A percentile compares a stretch with the other conserved stretches of the same genome.
These are phyloP conservation scores for Akanthomyces uredinophilus DNA, from an alignment of 2,329 filamentous ascomycete genomes.

Conservation along the genomic window DNA sequence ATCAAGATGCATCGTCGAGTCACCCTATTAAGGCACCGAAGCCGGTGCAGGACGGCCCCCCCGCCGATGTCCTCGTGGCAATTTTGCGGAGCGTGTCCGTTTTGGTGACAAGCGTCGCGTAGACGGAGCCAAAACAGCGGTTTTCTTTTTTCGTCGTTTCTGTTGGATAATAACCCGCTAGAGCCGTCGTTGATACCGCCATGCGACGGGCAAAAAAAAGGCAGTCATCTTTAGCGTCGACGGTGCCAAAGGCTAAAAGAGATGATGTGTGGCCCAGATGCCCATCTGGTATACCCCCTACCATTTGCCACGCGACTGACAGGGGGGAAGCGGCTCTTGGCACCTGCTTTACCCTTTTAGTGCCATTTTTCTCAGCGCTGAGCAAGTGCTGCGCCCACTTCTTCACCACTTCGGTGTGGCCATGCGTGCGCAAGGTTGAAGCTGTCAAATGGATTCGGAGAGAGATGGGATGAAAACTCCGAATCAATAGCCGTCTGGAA, in stretches of 20 bases:
- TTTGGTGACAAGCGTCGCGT: neutral
- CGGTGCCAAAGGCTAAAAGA: neutral
- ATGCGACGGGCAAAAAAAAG: neutral
- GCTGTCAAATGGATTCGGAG: neutral
- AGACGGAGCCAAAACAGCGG: neutral
- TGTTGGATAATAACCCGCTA: neutral
- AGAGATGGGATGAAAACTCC: neutral
- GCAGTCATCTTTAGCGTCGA: neutral
- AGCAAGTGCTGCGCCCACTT: neutral
- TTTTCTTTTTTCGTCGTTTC: neutral
- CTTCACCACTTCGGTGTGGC: too few species aligned
- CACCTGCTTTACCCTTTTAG: neutral
- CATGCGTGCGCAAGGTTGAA: too few species aligned
- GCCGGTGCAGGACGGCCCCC: neutral
- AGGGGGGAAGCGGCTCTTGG: neutral
- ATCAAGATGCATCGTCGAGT: neutral
- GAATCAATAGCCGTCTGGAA: too few species aligned
- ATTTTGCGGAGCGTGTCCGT: constrained; percentile 1
- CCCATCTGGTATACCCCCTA: neutral
- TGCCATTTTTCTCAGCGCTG: too few species aligned
- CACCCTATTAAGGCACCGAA: neutral
- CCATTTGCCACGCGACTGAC: constrained; percentile 3
- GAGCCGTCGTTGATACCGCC: neutral
- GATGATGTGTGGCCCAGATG: neutral
- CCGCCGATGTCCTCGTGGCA: constrained; percentile 3